Evolutionary conservation across 1,284 basidiomycete genomes (phyloP), one percentile per base, ranked within the genome.

Genomic region (Mycena citricolor): DNA sequence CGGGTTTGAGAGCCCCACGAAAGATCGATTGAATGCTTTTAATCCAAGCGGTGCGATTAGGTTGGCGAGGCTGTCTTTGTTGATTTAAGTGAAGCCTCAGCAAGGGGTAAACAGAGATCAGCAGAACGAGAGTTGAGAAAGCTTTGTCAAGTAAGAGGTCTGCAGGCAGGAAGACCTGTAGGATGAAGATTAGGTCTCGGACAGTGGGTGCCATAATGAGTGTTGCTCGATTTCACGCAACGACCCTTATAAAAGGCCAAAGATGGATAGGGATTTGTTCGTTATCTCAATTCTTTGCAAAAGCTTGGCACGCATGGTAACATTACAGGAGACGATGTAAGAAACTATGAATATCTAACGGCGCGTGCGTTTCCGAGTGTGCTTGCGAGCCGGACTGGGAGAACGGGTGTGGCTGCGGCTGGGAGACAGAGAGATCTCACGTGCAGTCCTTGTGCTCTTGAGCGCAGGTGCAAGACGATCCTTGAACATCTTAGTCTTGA

Each of bases 231-330:
- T n/a, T n/a, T n/a, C n/a, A n/a, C n/a, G n/a, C n/a, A n/a, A n/a
- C n/a, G n/a, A n/a, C n/a, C n/a, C n/a, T n/a, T n/a, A n/a, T n/a
- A n/a, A n/a, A n/a, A n/a, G n/a, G n/a, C n/a, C n/a, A n/a, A n/a
- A n/a, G n/a, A n/a, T n/a, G n/a, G n/a, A n/a, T n/a, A n/a, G 33
- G 32, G 40, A 38, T 6, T 45, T 32, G 17, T 28, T n/a, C 22
- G 42, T 44, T 5, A 32, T 1, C 11, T 30, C 5, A 35, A 44
- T 44, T 10, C 17, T 22, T n/a, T 19, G 13, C 16, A n/a, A 4
- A 21, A 12, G 5, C 7, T n/a, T 2, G 37, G 16, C 21, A 21
- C 16, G 22, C 36, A 20, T 28, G 17, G 14, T 12, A 5, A 16
- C 19, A 35, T 10, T 7, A 21, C 7, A 17, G 33, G 7, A 11